Evolutionary conservation across 441 rosid species (phyloP), one percentile per base, ranked within the genome.

Genomic region (Bocquillonia castaneifolia): DNA sequence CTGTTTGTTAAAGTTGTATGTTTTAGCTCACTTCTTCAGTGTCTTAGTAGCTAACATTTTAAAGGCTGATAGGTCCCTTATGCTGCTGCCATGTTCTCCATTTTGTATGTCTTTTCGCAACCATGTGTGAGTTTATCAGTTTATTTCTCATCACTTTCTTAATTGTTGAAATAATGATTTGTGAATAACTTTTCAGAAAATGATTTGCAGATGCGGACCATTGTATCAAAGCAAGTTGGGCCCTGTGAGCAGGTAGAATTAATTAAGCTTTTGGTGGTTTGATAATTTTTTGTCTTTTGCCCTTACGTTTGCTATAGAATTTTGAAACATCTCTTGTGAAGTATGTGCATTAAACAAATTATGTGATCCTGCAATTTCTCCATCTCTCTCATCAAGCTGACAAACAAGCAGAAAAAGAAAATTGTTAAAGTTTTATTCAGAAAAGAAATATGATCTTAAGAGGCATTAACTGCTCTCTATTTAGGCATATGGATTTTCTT

Each of bases 181-280:
- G 6, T 23, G 39, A 51, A 17, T 36, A 18, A 50, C 6, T 7
- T 63, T 15, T 71, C n/a, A 61, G 29, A 48, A 53, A 29, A 15
- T 48, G 66, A 67, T 67, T 36, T 72, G 71, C 85, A 92, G 98
- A 77, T 92, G 75, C 78, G 98, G 66, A 92, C 90, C 74, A 90
- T 90, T 51, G 92, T 88, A 32, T 92, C 98, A 1, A 90, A 83
- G 79, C 96, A 92, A 86, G 96, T 92, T 44, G 85, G 92, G 50
- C 53, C 96, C 5, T 56, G 70, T 66, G 96, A 92, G 42, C 98
- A 92, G 93, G 98, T 90, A 80, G 28, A 15, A 14, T 45, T 18
- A 5, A 15, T 14, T 25, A 15, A 14, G 39, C 50, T 34, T 64
- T 51, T 31, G 14, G 60, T 58, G 5, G 63, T 54, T 67, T 17